A percentile compares a stretch with the other conserved stretches of the same genome.
Conservation (phyloP, 305 asterid genomes). For the Fraxinus ornus region DNA sequence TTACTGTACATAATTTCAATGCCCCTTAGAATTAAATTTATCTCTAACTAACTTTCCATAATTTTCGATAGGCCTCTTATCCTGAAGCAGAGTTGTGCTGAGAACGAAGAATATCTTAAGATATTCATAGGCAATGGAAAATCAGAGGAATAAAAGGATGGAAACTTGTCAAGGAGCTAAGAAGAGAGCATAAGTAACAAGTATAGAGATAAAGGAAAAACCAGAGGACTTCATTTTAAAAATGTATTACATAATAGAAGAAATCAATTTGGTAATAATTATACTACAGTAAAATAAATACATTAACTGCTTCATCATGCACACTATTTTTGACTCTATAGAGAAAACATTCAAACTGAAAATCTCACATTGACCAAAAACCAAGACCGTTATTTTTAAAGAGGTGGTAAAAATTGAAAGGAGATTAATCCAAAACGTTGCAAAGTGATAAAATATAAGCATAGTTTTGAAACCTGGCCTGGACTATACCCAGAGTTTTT, state of each 20-base stretch:
- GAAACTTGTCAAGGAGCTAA: background rate
- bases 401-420: background rate
- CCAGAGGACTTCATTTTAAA: background rate
- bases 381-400: background rate
- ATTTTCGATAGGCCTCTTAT: background rate
- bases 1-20: background rate
- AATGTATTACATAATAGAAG: background rate
- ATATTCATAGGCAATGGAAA: background rate
- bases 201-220: background rate
- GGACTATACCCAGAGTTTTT: background rate
- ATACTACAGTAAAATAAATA: background rate
- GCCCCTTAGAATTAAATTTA: background rate
- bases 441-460: background rate
- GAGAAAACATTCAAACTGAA: background rate
- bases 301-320: background rate
- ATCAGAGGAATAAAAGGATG: background rate
- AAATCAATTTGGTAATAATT: background rate
- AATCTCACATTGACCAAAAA: background rate
- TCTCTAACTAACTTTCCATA: background rate
- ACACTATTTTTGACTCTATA: background rate
- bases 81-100: constrained; percentile 10
- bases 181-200: background rate
- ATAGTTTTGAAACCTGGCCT: background rate
- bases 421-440: background rate
- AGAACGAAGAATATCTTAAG: constrained; percentile 1